Base-by-base conservation (phyloP, 176 grass and related monocot species). In the Typha latifolia region DNA sequence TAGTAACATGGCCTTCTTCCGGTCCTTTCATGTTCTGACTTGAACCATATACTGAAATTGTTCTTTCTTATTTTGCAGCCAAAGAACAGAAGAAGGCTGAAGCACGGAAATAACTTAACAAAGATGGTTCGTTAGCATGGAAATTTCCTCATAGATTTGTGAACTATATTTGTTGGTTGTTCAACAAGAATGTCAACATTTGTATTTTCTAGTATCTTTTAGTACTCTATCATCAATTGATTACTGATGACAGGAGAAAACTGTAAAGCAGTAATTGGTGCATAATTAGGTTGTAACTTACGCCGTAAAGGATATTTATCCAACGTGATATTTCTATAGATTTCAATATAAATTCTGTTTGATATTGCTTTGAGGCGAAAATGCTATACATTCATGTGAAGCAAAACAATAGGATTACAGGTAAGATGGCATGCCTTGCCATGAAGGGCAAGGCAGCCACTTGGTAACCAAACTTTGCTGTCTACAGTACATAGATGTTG, bases 71-170 rank as follows among this genome's bases (percentile, higher is more conserved):
- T 64, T 78, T 83, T 68, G 68, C 82, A 91, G 84, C 87, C 68
- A 88, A 72, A 71, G 82, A 85, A 69, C 74, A 83, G 71, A 88
- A 84, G 82, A 88, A 79, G 77, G 61, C 70, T 5, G 84, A 85
- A 81, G 73, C 79, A 55, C 67, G 77, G 72, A 83, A 86, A 61
- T 85, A 66, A 83, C 53, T 16, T 9, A 10, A 43, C 6, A 43
- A 43, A 43, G 37, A 43, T 43, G 37, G 8, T 43, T 43, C 8
- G 9, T 43, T 43, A 43, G 37, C 37, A 43, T 10, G 37, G 37
- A 43, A 43, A 43, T 43, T 43, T 43, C 37, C 37, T 43, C 10
- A 43, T 10, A 43, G 37, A 43, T 43, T 43, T 43, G 37, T 10
- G 37, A 43, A 43, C 37, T 43, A 10, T 43, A 43, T 43, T 43